Evolutionary conservation across 768 basidiomycete genomes (phyloP).

Genomic region (Amanita exitialis): DNA sequence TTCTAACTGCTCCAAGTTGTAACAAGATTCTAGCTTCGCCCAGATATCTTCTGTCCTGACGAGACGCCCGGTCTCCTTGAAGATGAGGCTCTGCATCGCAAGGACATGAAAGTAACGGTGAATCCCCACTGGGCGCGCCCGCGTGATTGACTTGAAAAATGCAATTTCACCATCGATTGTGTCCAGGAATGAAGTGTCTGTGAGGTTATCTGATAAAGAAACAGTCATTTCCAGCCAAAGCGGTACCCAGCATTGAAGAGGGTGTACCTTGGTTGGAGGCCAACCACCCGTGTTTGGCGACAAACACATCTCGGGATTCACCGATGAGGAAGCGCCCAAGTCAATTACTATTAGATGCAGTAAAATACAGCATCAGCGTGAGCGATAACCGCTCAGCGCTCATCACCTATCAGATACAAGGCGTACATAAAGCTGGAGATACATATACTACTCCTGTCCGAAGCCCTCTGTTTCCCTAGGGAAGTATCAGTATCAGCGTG

Average conservation of each 20-base stretch:
- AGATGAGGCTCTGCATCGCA: slow-evolving; percentile 61
- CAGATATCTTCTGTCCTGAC: slow-evolving; percentile 60
- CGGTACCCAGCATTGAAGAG: slow-evolving; percentile 1
- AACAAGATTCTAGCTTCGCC: slow-evolving; percentile 62
- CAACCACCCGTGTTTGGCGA: slow-evolving; percentile 4
- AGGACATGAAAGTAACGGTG: slow-evolving; percentile 79
- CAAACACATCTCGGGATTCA: neutral
- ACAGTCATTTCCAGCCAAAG: slow-evolving; percentile 1
- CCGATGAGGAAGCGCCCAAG: no score
- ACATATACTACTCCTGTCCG: slow-evolving; percentile 41
- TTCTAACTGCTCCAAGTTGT: slow-evolving; percentile 70
- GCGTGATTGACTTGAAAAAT: slow-evolving; percentile 77
- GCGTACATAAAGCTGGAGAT: slow-evolving; percentile 3
- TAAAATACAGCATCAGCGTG: neutral
- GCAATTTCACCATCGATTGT: slow-evolving; percentile 77
- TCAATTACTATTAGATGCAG: neutral
- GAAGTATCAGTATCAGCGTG: slow-evolving; percentile 1
- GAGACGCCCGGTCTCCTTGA: slow-evolving; percentile 54
- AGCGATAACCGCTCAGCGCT: neutral
- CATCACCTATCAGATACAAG: neutral
- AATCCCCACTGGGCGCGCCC: slow-evolving; percentile 72
- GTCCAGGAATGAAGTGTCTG: slow-evolving; percentile 42
- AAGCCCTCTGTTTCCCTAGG: slow-evolving; percentile 72
- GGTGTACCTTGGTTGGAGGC: neutral
- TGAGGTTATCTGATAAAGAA: slow-evolving; percentile 9